A percentile compares a stretch with the other conserved stretches of the same genome.
These are phyloP conservation scores for Fusarium buharicum DNA, from an alignment of 2,329 filamentous ascomycete genomes.

Conservation along the genomic window DNA sequence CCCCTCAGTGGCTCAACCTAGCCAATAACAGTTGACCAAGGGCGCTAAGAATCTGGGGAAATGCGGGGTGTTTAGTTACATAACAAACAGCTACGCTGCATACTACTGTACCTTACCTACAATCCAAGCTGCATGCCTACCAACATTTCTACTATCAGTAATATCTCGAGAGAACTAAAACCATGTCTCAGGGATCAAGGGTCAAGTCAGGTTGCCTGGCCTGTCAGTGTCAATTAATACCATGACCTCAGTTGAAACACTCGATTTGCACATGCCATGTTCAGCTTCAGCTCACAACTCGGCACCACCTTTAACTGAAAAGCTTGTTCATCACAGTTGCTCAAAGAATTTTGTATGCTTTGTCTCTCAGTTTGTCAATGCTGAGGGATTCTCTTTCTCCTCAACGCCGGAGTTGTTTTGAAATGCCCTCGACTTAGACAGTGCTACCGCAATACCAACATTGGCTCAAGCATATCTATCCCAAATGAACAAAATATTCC, in stretches of 20 bases:
- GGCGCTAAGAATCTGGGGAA: slow-evolving; percentile 41
- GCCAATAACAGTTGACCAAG: slow-evolving; percentile 28
- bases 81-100: background rate
- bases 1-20: slow-evolving; percentile 32
- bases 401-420: slow-evolving; percentile 2
- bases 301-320: background rate
- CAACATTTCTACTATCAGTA: background rate
- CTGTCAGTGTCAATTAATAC: slow-evolving; percentile 26
- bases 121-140: no score
- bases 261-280: background rate
- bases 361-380: background rate
- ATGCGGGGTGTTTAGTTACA: slow-evolving; percentile 33
- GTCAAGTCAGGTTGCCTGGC: background rate
- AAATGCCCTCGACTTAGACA: slow-evolving; percentile 5
- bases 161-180: background rate
- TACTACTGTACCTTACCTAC: background rate
- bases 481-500: slow-evolving; percentile 28
- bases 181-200: no score
- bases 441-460: slow-evolving; percentile 18
- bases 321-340: background rate
- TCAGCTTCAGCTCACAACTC: background rate
- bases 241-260: slow-evolving; percentile 4
- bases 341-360: no score
- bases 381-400: slow-evolving; percentile 13
- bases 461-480: slow-evolving; percentile 31